Conservation (phyloP, 148 eudicot genomes). For the Mesembryanthemum crystallinum region DNA sequence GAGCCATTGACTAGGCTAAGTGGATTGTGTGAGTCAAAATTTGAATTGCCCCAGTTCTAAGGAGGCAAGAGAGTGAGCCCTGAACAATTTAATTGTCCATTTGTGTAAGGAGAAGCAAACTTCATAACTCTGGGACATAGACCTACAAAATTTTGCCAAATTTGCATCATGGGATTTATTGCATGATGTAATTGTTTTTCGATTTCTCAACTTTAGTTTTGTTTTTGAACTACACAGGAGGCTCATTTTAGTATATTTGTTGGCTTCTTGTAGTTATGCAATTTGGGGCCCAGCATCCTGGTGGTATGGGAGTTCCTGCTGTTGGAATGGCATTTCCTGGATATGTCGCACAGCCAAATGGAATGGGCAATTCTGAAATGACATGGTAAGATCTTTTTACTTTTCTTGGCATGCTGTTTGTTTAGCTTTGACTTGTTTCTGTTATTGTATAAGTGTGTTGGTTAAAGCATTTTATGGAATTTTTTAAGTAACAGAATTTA, state of each 20-base stretch:
- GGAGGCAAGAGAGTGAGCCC: background rate
- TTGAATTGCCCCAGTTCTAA: too few species aligned
- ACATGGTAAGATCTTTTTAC: conserved; percentile 57
- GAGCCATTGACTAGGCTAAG: background rate
- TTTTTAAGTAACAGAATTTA: too few species aligned
- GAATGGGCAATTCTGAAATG: conserved; percentile 87
- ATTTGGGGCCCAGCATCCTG: conserved; percentile 82
- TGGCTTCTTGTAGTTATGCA: conserved; percentile 70
- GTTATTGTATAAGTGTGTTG: background rate
- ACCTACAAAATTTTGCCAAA: background rate
- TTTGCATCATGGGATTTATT: background rate
- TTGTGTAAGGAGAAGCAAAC: background rate
- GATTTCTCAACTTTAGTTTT: background rate
- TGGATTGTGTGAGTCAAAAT: too few species aligned
- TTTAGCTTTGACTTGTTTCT: background rate
- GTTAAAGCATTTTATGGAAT: too few species aligned
- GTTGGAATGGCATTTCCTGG: conserved; percentile 99
- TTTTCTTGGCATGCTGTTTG: background rate
- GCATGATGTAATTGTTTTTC: background rate
- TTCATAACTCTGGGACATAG: background rate
- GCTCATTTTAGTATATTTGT: background rate
- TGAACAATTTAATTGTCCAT: background rate
- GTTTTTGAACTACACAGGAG: background rate
- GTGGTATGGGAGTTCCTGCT: conserved; percentile 92
- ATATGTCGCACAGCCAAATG: conserved; percentile 82